These are phyloP conservation scores for Aspergillus wentii DNA, from an alignment of 495 filamentous ascomycete genomes.

Conservation along the genomic window DNA sequence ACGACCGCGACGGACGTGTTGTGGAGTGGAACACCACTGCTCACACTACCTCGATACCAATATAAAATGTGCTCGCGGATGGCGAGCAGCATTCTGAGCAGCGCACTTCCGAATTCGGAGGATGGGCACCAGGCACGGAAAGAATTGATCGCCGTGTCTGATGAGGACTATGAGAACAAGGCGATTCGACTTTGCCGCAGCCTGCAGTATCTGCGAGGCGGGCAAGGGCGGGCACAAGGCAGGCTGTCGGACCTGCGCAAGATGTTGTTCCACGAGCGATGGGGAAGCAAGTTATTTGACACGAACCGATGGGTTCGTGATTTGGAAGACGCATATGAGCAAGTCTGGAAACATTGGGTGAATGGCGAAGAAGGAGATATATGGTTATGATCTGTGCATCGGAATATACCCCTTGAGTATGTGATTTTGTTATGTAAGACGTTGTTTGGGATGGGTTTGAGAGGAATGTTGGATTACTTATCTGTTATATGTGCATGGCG, in stretches of 20 bases:
- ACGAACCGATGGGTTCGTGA: constrained; percentile 89
- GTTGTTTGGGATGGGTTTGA: constrained; percentile 7
- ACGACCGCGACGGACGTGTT: constrained; percentile 95
- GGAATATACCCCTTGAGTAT: constrained; percentile 35
- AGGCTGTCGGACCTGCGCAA: constrained; percentile 70
- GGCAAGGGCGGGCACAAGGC: constrained; percentile 55
- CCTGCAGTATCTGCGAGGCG: constrained; percentile 53
- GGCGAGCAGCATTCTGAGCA: constrained; percentile 89
- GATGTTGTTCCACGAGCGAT: constrained; percentile 75
- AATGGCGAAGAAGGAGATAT: constrained; percentile 87
- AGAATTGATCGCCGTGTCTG: constrained; percentile 70
- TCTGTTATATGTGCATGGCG: too few species aligned
- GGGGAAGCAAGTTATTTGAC: constrained; percentile 83
- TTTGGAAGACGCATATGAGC: constrained; percentile 82
- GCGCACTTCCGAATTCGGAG: constrained; percentile 69
- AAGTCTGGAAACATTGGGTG: constrained; percentile 87
- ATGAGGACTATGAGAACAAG: constrained; percentile 79
- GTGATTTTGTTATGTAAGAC: constrained; percentile 27
- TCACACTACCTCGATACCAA: constrained; percentile 89
- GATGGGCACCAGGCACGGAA: constrained; percentile 62
- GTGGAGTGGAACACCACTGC: constrained; percentile 90
- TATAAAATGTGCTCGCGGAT: constrained; percentile 99
- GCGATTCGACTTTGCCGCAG: constrained; percentile 69
- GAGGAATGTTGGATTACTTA: too few species aligned
- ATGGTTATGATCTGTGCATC: constrained; percentile 50